Evolutionary conservation across 768 basidiomycete species (phyloP).

Genomic region (Trametes punicea): DNA sequence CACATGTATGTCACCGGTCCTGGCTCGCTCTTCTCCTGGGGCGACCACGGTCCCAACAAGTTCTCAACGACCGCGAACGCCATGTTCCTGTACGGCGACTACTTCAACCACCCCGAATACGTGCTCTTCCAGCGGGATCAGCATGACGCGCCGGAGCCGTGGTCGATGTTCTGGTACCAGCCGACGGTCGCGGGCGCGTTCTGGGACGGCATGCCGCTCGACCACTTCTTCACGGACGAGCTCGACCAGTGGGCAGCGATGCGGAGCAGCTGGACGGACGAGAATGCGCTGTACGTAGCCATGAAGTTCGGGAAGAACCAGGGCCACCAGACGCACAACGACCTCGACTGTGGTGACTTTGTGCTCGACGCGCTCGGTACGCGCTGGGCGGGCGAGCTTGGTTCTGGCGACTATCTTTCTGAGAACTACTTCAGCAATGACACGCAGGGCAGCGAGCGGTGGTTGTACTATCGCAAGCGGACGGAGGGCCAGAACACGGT

Average conservation of each 20-base stretch:
- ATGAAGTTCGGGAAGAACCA: slow-evolving; percentile 82
- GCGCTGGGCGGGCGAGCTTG: slow-evolving; percentile 94
- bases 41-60: slow-evolving; percentile 92
- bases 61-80: slow-evolving; percentile 90
- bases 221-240: slow-evolving; percentile 72
- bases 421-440: slow-evolving; percentile 76
- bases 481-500: slow-evolving; percentile 98
- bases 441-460: slow-evolving; percentile 64
- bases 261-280: slow-evolving; percentile 91
- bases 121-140: slow-evolving; percentile 88
- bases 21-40: slow-evolving; percentile 81
- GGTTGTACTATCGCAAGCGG: slow-evolving; percentile 94
- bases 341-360: slow-evolving; percentile 93
- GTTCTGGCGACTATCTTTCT: slow-evolving; percentile 81
- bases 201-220: slow-evolving; percentile 84
- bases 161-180: slow-evolving; percentile 87
- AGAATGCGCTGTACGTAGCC: slow-evolving; percentile 76
- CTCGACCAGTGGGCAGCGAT: slow-evolving; percentile 87
- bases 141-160: slow-evolving; percentile 53
- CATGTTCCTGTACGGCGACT: slow-evolving; percentile 72
- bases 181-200: slow-evolving; percentile 80
- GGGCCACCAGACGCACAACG: slow-evolving; percentile 91
- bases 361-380: slow-evolving; percentile 91
- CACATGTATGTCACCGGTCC: slow-evolving; percentile 88
- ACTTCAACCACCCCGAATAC: slow-evolving; percentile 70